Conservation (phyloP, 805 yeast genomes). For the Allodekkera sacchari region DNA sequence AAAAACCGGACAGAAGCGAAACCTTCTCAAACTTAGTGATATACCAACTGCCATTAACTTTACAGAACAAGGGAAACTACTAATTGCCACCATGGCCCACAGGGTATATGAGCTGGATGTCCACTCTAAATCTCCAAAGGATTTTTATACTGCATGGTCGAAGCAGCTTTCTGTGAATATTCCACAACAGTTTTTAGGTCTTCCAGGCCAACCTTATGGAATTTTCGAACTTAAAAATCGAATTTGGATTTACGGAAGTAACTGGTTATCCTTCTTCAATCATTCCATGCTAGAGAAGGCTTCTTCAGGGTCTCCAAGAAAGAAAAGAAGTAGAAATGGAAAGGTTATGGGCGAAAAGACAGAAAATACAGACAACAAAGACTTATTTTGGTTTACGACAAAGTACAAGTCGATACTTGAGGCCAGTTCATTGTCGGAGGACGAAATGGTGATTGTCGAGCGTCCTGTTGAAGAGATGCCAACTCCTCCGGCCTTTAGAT, state of each 20-base stretch:
- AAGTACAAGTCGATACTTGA: slow-evolving; percentile 67
- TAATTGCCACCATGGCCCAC: slow-evolving; percentile 67
- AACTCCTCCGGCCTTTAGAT: slow-evolving; percentile 55
- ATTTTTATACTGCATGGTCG: slow-evolving; percentile 68
- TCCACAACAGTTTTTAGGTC: slow-evolving; percentile 52
- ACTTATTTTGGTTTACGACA: slow-evolving; percentile 65
- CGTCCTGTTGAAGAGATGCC: slow-evolving; percentile 54
- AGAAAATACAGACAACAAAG: slow-evolving; percentile 21
- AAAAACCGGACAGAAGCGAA: slow-evolving; percentile 21
- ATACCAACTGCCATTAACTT: slow-evolving; percentile 57
- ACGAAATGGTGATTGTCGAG: slow-evolving; percentile 68
- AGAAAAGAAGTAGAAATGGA: slow-evolving; percentile 27
- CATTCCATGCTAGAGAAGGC: slow-evolving; percentile 43
- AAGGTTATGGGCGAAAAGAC: slow-evolving; percentile 7
- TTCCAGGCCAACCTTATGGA: slow-evolving; percentile 67
- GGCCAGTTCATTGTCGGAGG: slow-evolving; percentile 42
- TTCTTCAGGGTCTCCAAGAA: slow-evolving; percentile 32
- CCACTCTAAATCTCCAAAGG: slow-evolving; percentile 8
- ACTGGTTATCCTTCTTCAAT: slow-evolving; percentile 77
- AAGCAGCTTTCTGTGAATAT: slow-evolving; percentile 63
- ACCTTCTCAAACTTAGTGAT: slow-evolving; percentile 51
- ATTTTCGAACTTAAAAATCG: slow-evolving; percentile 39
- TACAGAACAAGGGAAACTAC: slow-evolving; percentile 37
- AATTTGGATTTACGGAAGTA: slow-evolving; percentile 83
- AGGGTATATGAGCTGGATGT: slow-evolving; percentile 62